Evolutionary conservation across 2,329 filamentous ascomycete species (phyloP), one percentile per base, ranked within the genome.

Genomic region (Aphanocladium album): DNA sequence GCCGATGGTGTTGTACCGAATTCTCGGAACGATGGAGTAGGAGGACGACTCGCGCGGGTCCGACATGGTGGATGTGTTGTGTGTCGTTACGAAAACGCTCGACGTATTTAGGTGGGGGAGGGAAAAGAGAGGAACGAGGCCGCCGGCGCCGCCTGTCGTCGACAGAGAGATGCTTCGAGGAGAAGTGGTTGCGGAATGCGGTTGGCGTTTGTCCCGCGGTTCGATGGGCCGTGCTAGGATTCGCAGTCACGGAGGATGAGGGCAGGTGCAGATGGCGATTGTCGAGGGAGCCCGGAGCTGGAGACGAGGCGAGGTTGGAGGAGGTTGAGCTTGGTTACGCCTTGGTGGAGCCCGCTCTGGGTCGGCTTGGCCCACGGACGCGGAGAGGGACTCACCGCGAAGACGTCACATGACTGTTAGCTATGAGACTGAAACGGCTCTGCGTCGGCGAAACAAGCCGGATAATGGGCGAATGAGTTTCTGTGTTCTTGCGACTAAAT

Each of bases 1-100:
- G 73, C 92, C 91, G 74, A 99, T 92, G 70, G 95, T 99, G 82
- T 99, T 99, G 86, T 99, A 99, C 72, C 89, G 88, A 78, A 98
- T 77, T 70, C 83, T 78, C 62, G 83, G 83, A 67, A 80, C 74
- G 69, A 86, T 77, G 64, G 81, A 83, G 76, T 85, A 86, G 65
- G 82, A 83, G 62, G 81, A 83, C 64, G 83, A 79, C 69, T 83
- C 81, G 72, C 83, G 80, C 61, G 81, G 80, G 74, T 86, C 83
- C 70, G 76, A 71, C 80, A 83, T 83, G 68, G 69, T 73, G 73
- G 67, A 64, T 62, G 63, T 62, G 41, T 57, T 62, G 41, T 57
- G n/a, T 56, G 63, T 60, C 54, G 50, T 59, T 54, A 61, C 53
- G 59, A 59, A 51, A 58, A 62, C 55, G 60, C 59, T 57, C 62